Percentiles rank a stretch among this genome's conserved stretches.
Conservation (phyloP, 768 basidiomycete species). For the Agaricus subrufescens region DNA sequence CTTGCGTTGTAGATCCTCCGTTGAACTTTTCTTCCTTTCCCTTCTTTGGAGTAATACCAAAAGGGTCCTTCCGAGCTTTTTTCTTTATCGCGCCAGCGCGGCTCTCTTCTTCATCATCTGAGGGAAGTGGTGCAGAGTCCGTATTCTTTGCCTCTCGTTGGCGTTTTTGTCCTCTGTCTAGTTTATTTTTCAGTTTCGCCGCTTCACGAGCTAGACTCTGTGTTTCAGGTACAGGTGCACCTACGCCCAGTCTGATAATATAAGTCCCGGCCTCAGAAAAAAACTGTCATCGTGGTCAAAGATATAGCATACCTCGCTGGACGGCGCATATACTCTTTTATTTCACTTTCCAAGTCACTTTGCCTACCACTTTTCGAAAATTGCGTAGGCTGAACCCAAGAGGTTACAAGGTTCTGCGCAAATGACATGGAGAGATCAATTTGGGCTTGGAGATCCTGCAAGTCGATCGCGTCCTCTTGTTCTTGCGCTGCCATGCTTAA, state of each 20-base stretch:
- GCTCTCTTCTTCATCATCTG: slow-evolving; percentile 51
- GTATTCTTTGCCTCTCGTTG: slow-evolving; percentile 33
- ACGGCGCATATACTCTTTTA: slow-evolving; percentile 62
- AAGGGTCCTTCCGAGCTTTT: slow-evolving; percentile 56
- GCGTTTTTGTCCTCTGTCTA: slow-evolving; percentile 47
- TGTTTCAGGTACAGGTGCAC: slow-evolving; percentile 53
- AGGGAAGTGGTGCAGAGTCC: slow-evolving; percentile 16
- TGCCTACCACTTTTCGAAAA: slow-evolving; percentile 29
- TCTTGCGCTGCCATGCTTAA: slow-evolving; percentile 17
- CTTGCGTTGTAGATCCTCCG: background rate
- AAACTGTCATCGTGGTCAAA: slow-evolving; percentile 7
- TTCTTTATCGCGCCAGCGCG: slow-evolving; percentile 55
- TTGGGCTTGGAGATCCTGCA: slow-evolving; percentile 73
- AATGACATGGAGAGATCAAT: slow-evolving; percentile 78
- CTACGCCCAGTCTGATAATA: slow-evolving; percentile 62
- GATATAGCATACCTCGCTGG: slow-evolving; percentile 59
- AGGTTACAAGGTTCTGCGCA: slow-evolving; percentile 66
- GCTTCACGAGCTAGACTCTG: slow-evolving; percentile 44
- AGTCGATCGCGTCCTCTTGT: slow-evolving; percentile 52
- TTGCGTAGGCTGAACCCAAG: slow-evolving; percentile 67
- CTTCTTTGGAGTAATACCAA: slow-evolving; percentile 44
- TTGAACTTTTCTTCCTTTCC: slow-evolving; percentile 17
- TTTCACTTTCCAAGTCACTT: slow-evolving; percentile 44
- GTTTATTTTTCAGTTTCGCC: slow-evolving; percentile 57
- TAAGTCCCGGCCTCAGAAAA: background rate